A percentile compares a stretch with the other conserved stretches of the same genome.
These are phyloP conservation scores for Diaporthe sp. DNA, from an alignment of 2,329 filamentous ascomycete genomes.

Conservation along the genomic window DNA sequence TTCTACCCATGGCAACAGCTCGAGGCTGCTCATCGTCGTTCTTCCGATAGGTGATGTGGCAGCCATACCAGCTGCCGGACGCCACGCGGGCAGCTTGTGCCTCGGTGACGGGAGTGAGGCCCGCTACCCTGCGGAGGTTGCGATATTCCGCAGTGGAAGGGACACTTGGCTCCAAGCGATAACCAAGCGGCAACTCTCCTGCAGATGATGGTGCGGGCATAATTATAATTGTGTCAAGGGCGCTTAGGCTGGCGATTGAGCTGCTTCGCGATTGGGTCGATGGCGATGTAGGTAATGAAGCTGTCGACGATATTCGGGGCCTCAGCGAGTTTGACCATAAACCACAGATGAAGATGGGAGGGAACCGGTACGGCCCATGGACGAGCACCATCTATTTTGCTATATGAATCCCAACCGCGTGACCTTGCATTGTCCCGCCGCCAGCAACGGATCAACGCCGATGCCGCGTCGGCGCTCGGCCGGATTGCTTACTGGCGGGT, in stretches of 20 bases:
- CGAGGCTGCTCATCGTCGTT: not conserved
- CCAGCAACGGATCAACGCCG: not conserved
- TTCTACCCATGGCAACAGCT: constrained; percentile 63
- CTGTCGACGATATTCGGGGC: too few relatives aligned
- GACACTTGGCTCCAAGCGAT: constrained; percentile 52
- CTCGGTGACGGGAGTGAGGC: constrained; percentile 54
- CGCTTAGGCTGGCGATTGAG: not conserved
- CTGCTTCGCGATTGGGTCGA: not conserved
- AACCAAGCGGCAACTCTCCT: constrained; percentile 44
- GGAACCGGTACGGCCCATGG: not conserved
- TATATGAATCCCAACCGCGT: not conserved
- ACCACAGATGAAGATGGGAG: too few relatives aligned
- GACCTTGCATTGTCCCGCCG: too few relatives aligned
- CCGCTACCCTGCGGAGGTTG: constrained; percentile 53
- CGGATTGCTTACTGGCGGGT: not conserved
- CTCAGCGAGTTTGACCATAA: not conserved
- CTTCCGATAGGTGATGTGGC: constrained; percentile 52
- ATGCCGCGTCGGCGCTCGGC: constrained; percentile 16
- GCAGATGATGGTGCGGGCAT: not conserved
- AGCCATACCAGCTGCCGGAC: constrained; percentile 59
- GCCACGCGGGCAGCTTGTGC: constrained; percentile 54
- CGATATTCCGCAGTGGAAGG: constrained; percentile 54
- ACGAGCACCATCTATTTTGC: not conserved
- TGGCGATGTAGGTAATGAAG: not conserved
- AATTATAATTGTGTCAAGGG: too few relatives aligned